phyloP scores from a whole-genome alignment of 2,329 filamentous ascomycete genomes.

The Aspergillus tubingensis region DNA sequence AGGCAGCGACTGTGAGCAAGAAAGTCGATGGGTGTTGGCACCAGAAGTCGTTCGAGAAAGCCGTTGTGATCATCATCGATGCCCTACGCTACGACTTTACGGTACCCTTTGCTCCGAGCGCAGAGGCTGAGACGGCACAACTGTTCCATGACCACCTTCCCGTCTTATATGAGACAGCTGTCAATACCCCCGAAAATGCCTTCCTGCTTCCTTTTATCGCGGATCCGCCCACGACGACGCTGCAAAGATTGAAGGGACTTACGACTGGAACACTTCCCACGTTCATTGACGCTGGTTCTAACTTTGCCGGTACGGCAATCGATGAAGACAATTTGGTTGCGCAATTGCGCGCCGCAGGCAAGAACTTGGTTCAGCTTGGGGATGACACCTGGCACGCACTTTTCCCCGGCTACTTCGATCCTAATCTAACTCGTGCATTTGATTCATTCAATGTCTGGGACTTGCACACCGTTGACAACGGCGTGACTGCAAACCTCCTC shows the following conservation, averaged over 20 bases:
- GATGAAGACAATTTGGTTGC: conserved; percentile 82
- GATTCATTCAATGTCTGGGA: conserved; percentile 99
- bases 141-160: conserved; percentile 87
- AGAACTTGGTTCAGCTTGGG: conserved; percentile 88
- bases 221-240: conserved; percentile 89
- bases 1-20: conserved; percentile 28
- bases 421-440: conserved; percentile 81
- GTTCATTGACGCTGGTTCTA: conserved; percentile 90
- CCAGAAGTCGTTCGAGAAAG: conserved; percentile 87
- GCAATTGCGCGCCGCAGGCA: conserved; percentile 64
- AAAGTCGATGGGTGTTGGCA: conserved; percentile 83
- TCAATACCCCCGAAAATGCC: conserved; percentile 73
- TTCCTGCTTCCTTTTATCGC: conserved; percentile 94
- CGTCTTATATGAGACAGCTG: conserved; percentile 79
- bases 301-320: conserved; percentile 92
- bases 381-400: conserved; percentile 96
- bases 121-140: conserved; percentile 50
- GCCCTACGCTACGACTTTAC: conserved; percentile 97
- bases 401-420: conserved; percentile 91
- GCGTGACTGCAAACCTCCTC: conserved; percentile 81
- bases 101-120: conserved; percentile 65
- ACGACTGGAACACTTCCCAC: conserved; percentile 95
- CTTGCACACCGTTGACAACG: conserved; percentile 93
- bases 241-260: conserved; percentile 88
- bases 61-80: conserved; percentile 87